phyloP scores from a whole-genome alignment of 441 rosid genomes.

The Adansonia gregorii region DNA sequence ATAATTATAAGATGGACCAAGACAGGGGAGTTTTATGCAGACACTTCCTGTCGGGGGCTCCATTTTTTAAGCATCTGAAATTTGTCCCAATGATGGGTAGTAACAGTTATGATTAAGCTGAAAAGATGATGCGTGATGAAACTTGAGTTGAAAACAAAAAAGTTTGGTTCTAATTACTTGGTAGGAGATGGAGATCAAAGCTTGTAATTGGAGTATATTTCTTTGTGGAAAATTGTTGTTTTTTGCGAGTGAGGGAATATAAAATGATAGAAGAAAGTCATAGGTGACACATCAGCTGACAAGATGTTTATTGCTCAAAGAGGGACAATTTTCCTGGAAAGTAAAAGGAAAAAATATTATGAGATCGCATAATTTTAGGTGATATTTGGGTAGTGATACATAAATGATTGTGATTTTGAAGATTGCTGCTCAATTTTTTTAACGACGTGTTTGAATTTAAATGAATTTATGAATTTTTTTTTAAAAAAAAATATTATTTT shows the following conservation, averaged over 20 bases:
- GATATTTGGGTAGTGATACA: slow-evolving; percentile 4
- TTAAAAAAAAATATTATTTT: too few species aligned
- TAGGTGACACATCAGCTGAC: slow-evolving; percentile 19
- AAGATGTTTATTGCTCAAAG: slow-evolving; percentile 11
- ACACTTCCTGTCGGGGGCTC: slow-evolving; percentile 12
- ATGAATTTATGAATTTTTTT: not conserved
- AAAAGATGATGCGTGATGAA: not conserved
- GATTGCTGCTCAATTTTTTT: not conserved
- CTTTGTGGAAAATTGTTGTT: not conserved
- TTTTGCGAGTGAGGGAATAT: not conserved
- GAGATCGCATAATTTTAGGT: not conserved
- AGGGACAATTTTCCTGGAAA: not conserved
- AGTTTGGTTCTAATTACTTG: slow-evolving; percentile 12
- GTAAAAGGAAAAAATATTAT: not conserved
- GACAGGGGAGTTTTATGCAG: not conserved
- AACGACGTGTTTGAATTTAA: not conserved
- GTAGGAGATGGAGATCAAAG: not conserved
- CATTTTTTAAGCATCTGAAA: slow-evolving; percentile 1
- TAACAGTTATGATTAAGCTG: not conserved
- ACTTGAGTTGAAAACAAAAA: not conserved
- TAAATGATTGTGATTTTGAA: slow-evolving; percentile 19
- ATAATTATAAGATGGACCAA: slow-evolving; percentile 8
- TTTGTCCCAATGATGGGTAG: slow-evolving; percentile 12
- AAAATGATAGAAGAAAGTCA: not conserved
- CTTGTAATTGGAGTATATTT: not conserved